Percentiles rank a stretch among this genome's conserved stretches.
Evolutionary conservation across 23 red algal genomes (phyloP).

Genomic region (Gracilariopsis chorda): DNA sequence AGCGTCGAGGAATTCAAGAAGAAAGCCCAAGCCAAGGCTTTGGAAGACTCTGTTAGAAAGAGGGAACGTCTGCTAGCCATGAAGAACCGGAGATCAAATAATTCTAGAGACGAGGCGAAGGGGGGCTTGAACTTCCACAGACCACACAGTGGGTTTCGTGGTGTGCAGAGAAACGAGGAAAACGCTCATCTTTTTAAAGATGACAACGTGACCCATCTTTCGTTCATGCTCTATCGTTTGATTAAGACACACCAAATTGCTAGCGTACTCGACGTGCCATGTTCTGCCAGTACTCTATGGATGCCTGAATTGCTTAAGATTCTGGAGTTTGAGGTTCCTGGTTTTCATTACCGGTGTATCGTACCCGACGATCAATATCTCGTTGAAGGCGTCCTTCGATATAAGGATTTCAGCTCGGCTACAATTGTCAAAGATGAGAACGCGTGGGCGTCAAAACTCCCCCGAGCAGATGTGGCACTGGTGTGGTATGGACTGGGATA

Average conservation of each 20-base stretch:
- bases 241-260: slow-evolving; percentile 55
- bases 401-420: slow-evolving; percentile 19
- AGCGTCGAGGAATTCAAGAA: slow-evolving; percentile 34
- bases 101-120: not conserved
- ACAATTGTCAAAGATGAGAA: slow-evolving; percentile 14
- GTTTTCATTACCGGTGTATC: slow-evolving; percentile 68
- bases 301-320: slow-evolving; percentile 56
- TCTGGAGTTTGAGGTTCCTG: slow-evolving; percentile 65
- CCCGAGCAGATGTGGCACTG: slow-evolving; percentile 37
- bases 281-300: slow-evolving; percentile 37
- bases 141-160: slow-evolving; percentile 15
- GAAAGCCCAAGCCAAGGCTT: slow-evolving; percentile 5
- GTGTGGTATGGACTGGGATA: slow-evolving; percentile 63
- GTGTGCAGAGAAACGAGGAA: slow-evolving; percentile 12
- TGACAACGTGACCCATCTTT: slow-evolving; percentile 64
- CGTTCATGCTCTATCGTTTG: slow-evolving; percentile 64
- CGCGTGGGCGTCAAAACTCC: slow-evolving; percentile 46
- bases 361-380: slow-evolving; percentile 38
- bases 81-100: not conserved
- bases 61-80: not conserved
- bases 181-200: slow-evolving; percentile 25
- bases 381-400: slow-evolving; percentile 13
- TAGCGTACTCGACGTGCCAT: slow-evolving; percentile 59
- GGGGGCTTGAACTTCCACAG: not conserved
- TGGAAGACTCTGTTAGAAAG: slow-evolving; percentile 30